Conservation (phyloP, 75 land plant genomes). For the Cryptomeria japonica region DNA sequence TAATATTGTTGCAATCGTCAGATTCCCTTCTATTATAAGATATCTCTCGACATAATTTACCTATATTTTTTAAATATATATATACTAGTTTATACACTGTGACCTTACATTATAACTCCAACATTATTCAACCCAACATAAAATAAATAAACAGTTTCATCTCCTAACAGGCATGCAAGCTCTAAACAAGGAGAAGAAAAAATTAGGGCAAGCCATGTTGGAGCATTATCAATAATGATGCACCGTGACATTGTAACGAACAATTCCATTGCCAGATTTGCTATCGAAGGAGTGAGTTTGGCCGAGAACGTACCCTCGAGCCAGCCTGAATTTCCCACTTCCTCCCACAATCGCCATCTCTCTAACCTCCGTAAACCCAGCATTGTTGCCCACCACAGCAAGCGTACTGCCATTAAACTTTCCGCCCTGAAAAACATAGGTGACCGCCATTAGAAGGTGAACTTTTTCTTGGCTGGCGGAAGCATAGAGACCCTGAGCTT, state of each 20-base stretch:
- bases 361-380: slow-evolving; percentile 7
- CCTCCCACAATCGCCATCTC: slow-evolving; percentile 40
- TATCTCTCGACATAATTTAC: too few relatives aligned
- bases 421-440: slow-evolving; percentile 17
- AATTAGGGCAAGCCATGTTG: too few relatives aligned
- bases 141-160: too few relatives aligned
- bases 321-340: slow-evolving; percentile 37
- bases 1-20: too few relatives aligned
- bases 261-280: slow-evolving; percentile 13
- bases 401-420: slow-evolving; percentile 38
- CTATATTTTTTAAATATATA: too few relatives aligned
- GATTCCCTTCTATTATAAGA: too few relatives aligned
- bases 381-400: slow-evolving; percentile 26
- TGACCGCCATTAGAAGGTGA: slow-evolving; percentile 23
- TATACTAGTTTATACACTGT: too few relatives aligned
- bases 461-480: slow-evolving; percentile 18
- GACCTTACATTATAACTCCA: too few relatives aligned
- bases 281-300: slow-evolving; percentile 15
- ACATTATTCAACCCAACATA: too few relatives aligned
- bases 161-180: too few relatives aligned
- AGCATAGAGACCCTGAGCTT: slow-evolving; percentile 40
- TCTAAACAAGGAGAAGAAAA: too few relatives aligned
- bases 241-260: slow-evolving; percentile 18
- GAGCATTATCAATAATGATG: slow-evolving; percentile 4
- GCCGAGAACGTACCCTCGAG: slow-evolving; percentile 27